Evolutionary conservation across 768 basidiomycete genomes (phyloP), one percentile per base, ranked within the genome.

Genomic region (Termitomyces sp.): DNA sequence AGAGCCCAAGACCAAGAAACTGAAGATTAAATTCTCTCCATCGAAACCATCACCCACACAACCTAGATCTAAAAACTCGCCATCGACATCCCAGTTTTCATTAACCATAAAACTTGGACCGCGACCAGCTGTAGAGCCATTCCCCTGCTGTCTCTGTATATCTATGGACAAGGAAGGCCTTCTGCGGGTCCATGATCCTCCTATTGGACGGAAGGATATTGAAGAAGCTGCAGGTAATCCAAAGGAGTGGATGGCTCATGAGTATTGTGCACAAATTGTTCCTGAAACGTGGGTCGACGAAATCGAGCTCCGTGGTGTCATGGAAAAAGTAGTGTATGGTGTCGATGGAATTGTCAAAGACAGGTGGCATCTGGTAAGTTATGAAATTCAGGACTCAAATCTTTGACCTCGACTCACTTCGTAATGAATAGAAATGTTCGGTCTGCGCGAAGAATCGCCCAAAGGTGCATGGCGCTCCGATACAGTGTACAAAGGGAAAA

Each of bases 401-500:
- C 24, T 55, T 28, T 24, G 18, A 7, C 8, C 9, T 5, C 20
- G 22, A 44, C 41, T 47, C 44, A 55, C 59, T 22, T 54, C 32
- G 10, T 20, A 32, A 49, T 49, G 11, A 43, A 2, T 60, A 98
- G 94, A 97, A 96, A 88, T 99, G 96, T 69, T 81, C 86, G 7
- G 82, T 86, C 0, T 98, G 95, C 68, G 76, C 79, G n/a, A 92
- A 86, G 69, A 79, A 74, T 44, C 78, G 79, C 35, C 70, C 76
- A 11, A 90, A 87, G 65, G 75, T 73, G 0, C 92, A 91, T 60
- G 92, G 88, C 18, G 90, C 88, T 0, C 88, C 88, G 26, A 86
- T 97, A 26, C 95, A 98, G 67, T 98, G 95, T 68, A 91, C 92
- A 16, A 92, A 91, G 70, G 94, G 94, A 46, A 96, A 94, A 73